Evolutionary conservation across 352 stramenopile genomes (phyloP), one percentile per base, ranked within the genome.

Genomic region (Phytophthora citrophthora): DNA sequence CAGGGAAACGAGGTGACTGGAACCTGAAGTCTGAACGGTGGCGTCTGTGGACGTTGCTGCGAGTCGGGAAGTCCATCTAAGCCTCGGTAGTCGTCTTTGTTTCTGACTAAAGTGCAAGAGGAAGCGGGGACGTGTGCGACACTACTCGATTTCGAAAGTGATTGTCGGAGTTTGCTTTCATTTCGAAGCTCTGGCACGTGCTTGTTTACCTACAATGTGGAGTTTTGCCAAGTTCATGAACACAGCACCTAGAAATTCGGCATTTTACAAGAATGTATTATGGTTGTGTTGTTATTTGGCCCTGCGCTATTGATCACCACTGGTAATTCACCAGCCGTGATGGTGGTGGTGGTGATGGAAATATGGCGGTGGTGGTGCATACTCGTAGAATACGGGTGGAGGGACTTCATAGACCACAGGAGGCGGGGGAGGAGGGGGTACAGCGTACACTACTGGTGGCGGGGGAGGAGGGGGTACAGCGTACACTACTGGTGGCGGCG

Each of bases 331-430:
- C 60, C 60, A 68, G 5, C 43, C 58, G 23, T 54, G 40, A 26
- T 57, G 40, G 16, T 54, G 52, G 31, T 54, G 48, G 34, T 57
- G 40, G 26, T 54, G 52, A 32, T 68, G 51, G 31, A 50, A 26
- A 26, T 46, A 18, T 41, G 36, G 60, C 29, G 60, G 52, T 16
- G 48, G 50, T 15, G 45, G 27, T 8, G 36, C 44, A 16, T 18
- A 61, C 26, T 61, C 59, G 34, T 68, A 68, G 50, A 56, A 61
- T 3, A 67, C 29, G 1, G 49, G 58, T 18, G 58, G 58, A 16
- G 59, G 34, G 12, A 61, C 20, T 40, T 61, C 43, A 29, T 62
- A 68, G 8, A 62, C 4, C 26, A 56, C 27, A 4, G 59, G 31
- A 4, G 27, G 36, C 16, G 48, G 48, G 3, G 57, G 48, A 1